phyloP scores from a whole-genome alignment of 1,284 basidiomycete species.

The Heterobasidion occidentale region DNA sequence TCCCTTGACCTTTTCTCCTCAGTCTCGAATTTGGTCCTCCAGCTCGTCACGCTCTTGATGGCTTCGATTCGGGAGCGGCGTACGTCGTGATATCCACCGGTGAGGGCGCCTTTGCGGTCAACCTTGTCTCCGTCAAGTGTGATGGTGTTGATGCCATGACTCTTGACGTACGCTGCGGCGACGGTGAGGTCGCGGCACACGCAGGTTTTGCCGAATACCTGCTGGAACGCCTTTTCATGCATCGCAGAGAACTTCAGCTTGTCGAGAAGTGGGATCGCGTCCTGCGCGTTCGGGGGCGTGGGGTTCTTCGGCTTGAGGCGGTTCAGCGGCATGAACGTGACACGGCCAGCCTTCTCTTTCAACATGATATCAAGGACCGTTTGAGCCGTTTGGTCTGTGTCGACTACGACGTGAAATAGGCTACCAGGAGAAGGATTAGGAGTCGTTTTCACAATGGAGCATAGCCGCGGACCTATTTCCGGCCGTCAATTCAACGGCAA shows the following conservation, averaged over 20 bases:
- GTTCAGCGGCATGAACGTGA: slow-evolving; percentile 98
- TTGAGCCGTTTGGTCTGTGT: slow-evolving; percentile 88
- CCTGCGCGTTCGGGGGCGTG: slow-evolving; percentile 68
- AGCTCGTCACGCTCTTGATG: slow-evolving; percentile 72
- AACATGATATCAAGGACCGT: slow-evolving; percentile 89
- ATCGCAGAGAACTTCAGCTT: slow-evolving; percentile 75
- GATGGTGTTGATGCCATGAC: slow-evolving; percentile 93
- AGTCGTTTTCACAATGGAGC: not conserved
- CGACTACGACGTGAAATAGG: slow-evolving; percentile 96
- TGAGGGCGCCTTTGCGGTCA: slow-evolving; percentile 92
- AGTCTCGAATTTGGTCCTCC: slow-evolving; percentile 67
- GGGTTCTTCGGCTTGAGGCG: slow-evolving; percentile 79
- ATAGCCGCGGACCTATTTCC: slow-evolving; percentile 69
- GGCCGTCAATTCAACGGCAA: slow-evolving; percentile 90
- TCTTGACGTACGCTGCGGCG: slow-evolving; percentile 91
- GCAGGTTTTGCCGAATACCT: slow-evolving; percentile 98
- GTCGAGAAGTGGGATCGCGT: slow-evolving; percentile 83
- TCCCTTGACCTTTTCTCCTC: slow-evolving; percentile 64
- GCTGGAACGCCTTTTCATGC: slow-evolving; percentile 84
- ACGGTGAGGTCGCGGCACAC: slow-evolving; percentile 90
- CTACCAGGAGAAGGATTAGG: slow-evolving; percentile 30
- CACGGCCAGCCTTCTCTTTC: slow-evolving; percentile 85
- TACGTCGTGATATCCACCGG: slow-evolving; percentile 94
- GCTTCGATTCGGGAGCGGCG: slow-evolving; percentile 86
- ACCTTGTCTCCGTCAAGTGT: slow-evolving; percentile 98